A percentile compares a stretch with the other conserved stretches of the same genome.
Evolutionary conservation across 768 basidiomycete species (phyloP).

Genomic region (Suillus variegatus): DNA sequence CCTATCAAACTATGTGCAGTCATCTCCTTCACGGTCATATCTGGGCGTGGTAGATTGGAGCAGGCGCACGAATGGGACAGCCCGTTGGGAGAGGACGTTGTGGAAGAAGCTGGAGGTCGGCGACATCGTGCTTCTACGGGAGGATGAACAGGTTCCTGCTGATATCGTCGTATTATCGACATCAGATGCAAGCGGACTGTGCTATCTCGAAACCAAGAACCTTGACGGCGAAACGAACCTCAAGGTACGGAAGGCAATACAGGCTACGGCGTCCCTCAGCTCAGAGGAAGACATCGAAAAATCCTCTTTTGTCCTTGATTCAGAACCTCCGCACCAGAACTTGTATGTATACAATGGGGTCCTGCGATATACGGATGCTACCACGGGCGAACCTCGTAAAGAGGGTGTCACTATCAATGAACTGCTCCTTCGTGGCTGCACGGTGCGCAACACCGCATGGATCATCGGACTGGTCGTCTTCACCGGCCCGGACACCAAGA

Average conservation of each 20-base stretch:
- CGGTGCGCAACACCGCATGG: conserved; percentile 89
- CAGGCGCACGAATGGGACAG: conserved; percentile 64
- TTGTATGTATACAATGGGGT: conserved; percentile 90
- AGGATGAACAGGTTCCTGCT: conserved; percentile 96
- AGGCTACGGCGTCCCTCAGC: conserved; percentile 70
- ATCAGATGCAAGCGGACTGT: conserved; percentile 87
- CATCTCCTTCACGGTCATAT: conserved; percentile 54
- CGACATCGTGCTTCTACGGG: conserved; percentile 87
- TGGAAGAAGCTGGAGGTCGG: conserved; percentile 99
- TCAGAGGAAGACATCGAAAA: conserved; percentile 92
- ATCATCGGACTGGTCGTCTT: conserved; percentile 92
- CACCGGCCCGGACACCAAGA: conserved; percentile 91
- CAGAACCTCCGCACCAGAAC: conserved; percentile 92
- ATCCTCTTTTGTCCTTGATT: conserved; percentile 85
- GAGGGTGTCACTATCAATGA: conserved; percentile 90
- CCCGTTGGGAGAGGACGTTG: conserved; percentile 91
- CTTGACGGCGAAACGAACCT: conserved; percentile 97
- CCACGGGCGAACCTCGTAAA: conserved; percentile 52
- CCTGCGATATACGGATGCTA: conserved; percentile 66
- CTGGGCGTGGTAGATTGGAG: conserved; percentile 83
- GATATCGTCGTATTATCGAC: conserved; percentile 93
- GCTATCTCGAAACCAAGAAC: conserved; percentile 98
- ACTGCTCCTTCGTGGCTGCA: conserved; percentile 87
- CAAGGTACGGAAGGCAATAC: conserved; percentile 79
- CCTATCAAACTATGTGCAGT: conserved; percentile 53